Conservation (phyloP, 2,329 filamentous ascomycete genomes). For the Plectosphaerella cucumerina region DNA sequence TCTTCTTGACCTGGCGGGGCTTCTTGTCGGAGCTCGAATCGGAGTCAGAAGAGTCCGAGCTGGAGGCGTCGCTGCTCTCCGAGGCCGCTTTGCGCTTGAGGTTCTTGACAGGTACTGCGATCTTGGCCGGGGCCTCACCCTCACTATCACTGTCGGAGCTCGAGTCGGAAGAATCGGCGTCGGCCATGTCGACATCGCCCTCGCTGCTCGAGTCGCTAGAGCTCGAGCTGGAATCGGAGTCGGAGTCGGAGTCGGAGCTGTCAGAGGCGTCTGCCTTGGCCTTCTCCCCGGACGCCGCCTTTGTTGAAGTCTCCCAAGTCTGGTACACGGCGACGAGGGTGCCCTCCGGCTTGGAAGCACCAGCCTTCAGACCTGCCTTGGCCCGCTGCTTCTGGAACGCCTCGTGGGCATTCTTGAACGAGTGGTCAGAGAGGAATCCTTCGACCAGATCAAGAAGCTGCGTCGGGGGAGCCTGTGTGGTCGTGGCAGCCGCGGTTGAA, state of each 20-base stretch:
- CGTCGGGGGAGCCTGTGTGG: conserved; percentile 40
- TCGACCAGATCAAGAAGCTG: conserved; percentile 65
- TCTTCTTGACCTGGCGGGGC: conserved; percentile 45
- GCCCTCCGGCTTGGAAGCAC: conserved; percentile 21
- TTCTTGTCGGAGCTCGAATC: conserved; percentile 37
- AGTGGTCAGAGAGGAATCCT: conserved; percentile 61
- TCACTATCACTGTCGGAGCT: conserved; percentile 16
- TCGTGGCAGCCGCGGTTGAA: conserved; percentile 13
- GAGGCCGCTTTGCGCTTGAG: conserved; percentile 37
- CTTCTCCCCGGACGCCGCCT: conserved; percentile 19
- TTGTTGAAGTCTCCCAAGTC: conserved; percentile 37
- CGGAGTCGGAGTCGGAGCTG: conserved; percentile 13
- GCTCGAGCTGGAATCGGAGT: conserved; percentile 17
- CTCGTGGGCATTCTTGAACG: conserved; percentile 57
- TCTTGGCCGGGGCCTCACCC: conserved; percentile 1
- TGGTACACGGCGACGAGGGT: conserved; percentile 48
- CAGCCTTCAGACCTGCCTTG: conserved; percentile 43
- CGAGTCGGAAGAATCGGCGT: conserved; percentile 27
- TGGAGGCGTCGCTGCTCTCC: conserved; percentile 15
- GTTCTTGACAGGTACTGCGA: conserved; percentile 15
- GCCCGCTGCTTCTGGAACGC: conserved; percentile 61
- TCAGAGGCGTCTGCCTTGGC: conserved; percentile 5
- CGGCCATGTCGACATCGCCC: conserved; percentile 44
- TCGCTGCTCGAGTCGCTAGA: conserved; percentile 27
- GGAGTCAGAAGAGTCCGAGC: conserved; percentile 24